phyloP scores from a whole-genome alignment of 768 basidiomycete species.

The Leccinum disarticulatum region DNA sequence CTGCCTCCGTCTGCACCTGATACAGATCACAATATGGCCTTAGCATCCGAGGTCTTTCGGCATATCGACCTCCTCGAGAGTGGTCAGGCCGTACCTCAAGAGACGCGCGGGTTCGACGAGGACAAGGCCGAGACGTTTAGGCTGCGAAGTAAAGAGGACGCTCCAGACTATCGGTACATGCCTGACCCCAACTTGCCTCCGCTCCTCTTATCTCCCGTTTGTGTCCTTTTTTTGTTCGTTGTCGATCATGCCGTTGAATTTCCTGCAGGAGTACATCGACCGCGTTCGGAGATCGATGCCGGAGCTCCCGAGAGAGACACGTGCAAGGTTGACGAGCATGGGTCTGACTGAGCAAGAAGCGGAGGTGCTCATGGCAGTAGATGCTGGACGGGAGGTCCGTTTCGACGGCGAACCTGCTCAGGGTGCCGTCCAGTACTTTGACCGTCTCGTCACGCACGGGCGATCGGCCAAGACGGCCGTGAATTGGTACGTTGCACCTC shows the following conservation, averaged over 20 bases:
- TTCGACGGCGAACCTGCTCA: conserved; percentile 54
- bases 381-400: conserved; percentile 59
- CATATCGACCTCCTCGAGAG: conserved; percentile 61
- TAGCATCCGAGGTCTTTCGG: conserved; percentile 80
- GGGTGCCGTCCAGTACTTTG: conserved; percentile 79
- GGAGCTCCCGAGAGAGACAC: conserved; percentile 69
- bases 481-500: conserved; percentile 67
- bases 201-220: conserved; percentile 55
- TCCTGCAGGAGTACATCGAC: conserved; percentile 60
- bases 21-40: not conserved
- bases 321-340: conserved; percentile 53
- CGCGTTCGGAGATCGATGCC: conserved; percentile 57
- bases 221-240: conserved; percentile 7
- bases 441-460: conserved; percentile 47
- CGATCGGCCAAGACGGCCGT: conserved; percentile 70
- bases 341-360: conserved; percentile 63
- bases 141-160: conserved; percentile 87
- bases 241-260: not conserved
- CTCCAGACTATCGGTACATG: conserved; percentile 97
- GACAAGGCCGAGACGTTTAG: conserved; percentile 76
- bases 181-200: conserved; percentile 92
- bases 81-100: conserved; percentile 58
- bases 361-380: conserved; percentile 74
- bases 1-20: not conserved
- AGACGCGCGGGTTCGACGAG: conserved; percentile 91